Conservation (phyloP, 192 early-diverging fungal species). For the Coemansia aciculifera region DNA sequence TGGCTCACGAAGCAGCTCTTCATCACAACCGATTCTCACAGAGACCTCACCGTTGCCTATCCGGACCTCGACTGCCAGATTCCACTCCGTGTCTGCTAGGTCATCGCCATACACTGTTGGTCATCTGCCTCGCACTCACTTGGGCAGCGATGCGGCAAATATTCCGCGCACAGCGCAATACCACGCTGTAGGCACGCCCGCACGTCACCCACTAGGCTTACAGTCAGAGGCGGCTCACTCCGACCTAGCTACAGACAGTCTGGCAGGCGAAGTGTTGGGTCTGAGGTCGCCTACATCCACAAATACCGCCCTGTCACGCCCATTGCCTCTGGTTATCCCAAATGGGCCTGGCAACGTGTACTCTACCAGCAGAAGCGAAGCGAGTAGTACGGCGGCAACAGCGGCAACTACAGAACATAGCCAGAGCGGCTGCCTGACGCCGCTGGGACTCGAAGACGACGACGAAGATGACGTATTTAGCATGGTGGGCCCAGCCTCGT, state of each 20-base stretch:
- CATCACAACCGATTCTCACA: constrained; percentile 9
- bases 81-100: constrained; percentile 19
- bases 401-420: neutral
- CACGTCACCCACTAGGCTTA: constrained; percentile 48
- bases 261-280: neutral
- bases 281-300: neutral
- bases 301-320: neutral
- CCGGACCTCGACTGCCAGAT: constrained; percentile 11
- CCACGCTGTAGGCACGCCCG: constrained; percentile 48
- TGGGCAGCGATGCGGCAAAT: constrained; percentile 25
- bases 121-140: constrained; percentile 13
- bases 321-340: neutral
- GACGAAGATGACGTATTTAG: neutral
- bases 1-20: neutral
- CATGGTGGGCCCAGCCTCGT: neutral
- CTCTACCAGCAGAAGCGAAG: neutral
- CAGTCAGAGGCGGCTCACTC: constrained; percentile 41
- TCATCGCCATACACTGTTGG: constrained; percentile 29
- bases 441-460: constrained; percentile 20
- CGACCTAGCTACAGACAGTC: constrained; percentile 4
- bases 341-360: neutral
- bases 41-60: constrained; percentile 34
- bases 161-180: constrained; percentile 53
- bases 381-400: constrained; percentile 6
- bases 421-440: constrained; percentile 17